Evolutionary conservation across 73 alveolate species (phyloP).

Genomic region (Paramecium bursaria): DNA sequence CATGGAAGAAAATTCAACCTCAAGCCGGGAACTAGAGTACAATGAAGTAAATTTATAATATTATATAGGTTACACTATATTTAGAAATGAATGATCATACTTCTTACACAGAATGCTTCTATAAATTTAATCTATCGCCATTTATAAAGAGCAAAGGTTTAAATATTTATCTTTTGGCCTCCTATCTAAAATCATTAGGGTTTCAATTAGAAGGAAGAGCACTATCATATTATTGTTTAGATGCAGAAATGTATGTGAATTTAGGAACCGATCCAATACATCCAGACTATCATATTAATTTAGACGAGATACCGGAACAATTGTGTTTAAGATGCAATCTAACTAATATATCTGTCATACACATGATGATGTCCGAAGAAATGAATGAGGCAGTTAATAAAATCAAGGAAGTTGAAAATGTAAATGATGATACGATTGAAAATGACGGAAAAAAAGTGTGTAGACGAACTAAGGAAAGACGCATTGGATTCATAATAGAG

Average conservation of each 20-base stretch:
- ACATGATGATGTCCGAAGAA: constrained; percentile 61
- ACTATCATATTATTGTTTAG: constrained; percentile 53
- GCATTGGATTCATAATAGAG: constrained; percentile 95
- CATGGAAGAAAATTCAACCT: constrained; percentile 50
- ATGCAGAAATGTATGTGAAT: constrained; percentile 64
- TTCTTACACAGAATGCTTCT: neutral
- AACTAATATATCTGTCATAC: constrained; percentile 48
- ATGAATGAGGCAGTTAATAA: constrained; percentile 60
- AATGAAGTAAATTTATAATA: neutral
- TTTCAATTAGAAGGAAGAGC: constrained; percentile 53
- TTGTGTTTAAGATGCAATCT: constrained; percentile 46
- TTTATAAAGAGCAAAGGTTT: neutral
- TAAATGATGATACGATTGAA: constrained; percentile 6
- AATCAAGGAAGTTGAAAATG: constrained; percentile 33
- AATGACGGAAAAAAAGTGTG: constrained; percentile 62
- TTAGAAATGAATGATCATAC: constrained; percentile 23
- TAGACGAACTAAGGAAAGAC: constrained; percentile 95
- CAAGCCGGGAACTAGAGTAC: neutral
- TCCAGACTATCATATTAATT: constrained; percentile 22
- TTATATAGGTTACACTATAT: constrained; percentile 18
- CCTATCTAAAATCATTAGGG: constrained; percentile 45
- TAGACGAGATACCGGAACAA: constrained; percentile 14
- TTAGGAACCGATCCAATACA: constrained; percentile 70
- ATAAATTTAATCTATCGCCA: neutral
- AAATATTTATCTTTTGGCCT: neutral